These are phyloP conservation scores for Hirsutella thompsonii DNA, from an alignment of 2,329 filamentous ascomycete genomes.

Conservation along the genomic window DNA sequence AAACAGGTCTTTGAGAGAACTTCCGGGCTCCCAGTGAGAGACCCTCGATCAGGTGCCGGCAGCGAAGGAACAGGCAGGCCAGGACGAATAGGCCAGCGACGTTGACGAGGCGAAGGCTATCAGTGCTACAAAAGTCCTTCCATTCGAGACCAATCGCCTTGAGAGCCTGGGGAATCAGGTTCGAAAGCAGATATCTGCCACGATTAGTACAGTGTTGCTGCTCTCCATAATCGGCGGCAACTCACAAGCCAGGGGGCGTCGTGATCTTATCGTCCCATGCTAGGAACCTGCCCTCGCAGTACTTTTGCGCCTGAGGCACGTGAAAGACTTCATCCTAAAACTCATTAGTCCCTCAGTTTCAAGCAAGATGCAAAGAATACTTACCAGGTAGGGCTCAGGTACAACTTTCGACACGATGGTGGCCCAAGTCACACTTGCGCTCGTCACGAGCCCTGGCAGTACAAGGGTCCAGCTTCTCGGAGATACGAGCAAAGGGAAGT, in stretches of 20 bases:
- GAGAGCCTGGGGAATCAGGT: constrained; percentile 13
- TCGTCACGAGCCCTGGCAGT: constrained; percentile 8
- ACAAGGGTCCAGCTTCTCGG: not conserved
- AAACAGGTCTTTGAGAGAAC: constrained; percentile 14
- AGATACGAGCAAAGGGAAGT: not conserved
- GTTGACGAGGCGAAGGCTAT: constrained; percentile 35
- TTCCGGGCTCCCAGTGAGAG: constrained; percentile 20
- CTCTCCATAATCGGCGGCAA: not conserved
- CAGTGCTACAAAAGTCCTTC: constrained; percentile 12
- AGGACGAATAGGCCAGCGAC: constrained; percentile 24
- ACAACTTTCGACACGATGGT: constrained; percentile 18
- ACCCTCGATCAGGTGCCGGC: constrained; percentile 39
- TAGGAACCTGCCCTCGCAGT: constrained; percentile 60
- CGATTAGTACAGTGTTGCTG: constrained; percentile 1
- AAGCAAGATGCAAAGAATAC: constrained; percentile 5
- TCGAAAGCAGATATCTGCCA: constrained; percentile 32
- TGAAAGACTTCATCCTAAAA: constrained; percentile 75
- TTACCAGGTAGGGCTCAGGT: constrained; percentile 41
- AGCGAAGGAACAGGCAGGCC: constrained; percentile 31
- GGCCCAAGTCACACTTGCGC: constrained; percentile 10
- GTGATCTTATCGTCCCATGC: constrained; percentile 97
- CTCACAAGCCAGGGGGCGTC: constrained; percentile 77
- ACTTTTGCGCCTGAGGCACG: constrained; percentile 80
- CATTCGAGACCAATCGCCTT: constrained; percentile 4
- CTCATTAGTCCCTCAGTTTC: not conserved